Conservation (phyloP, 495 filamentous ascomycete genomes). For the Bacidia rubella region DNA sequence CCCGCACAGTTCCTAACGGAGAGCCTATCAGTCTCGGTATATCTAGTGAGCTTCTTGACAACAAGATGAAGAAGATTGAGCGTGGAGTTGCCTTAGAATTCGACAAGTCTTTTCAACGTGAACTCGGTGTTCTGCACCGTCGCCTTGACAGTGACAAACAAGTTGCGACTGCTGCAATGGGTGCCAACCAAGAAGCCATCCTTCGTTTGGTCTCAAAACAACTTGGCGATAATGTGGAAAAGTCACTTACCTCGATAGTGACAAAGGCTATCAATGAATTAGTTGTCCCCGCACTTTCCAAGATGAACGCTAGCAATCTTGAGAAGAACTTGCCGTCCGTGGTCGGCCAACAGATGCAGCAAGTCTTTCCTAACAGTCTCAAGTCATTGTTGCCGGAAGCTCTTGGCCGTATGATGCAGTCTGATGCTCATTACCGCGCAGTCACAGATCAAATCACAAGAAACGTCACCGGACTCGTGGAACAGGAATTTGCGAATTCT, state of each 20-base stretch:
- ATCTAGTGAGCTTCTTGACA: slow-evolving; percentile 30
- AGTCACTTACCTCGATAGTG: slow-evolving; percentile 59
- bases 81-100: slow-evolving; percentile 41
- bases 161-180: slow-evolving; percentile 46
- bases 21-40: slow-evolving; percentile 21
- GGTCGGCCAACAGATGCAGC: slow-evolving; percentile 34
- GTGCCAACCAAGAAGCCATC: slow-evolving; percentile 63
- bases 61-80: slow-evolving; percentile 43
- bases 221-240: slow-evolving; percentile 79
- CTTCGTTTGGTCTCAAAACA: slow-evolving; percentile 78
- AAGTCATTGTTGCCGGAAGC: slow-evolving; percentile 40
- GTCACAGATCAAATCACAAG: slow-evolving; percentile 58
- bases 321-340: slow-evolving; percentile 47
- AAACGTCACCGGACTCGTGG: slow-evolving; percentile 51
- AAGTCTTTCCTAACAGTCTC: slow-evolving; percentile 39
- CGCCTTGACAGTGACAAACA: slow-evolving; percentile 53
- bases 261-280: slow-evolving; percentile 47
- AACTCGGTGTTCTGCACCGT: slow-evolving; percentile 45
- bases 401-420: slow-evolving; percentile 49
- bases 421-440: slow-evolving; percentile 50
- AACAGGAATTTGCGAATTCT: slow-evolving; percentile 48
- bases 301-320: slow-evolving; percentile 37
- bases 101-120: slow-evolving; percentile 38
- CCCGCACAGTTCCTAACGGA: slow-evolving; percentile 6
- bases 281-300: slow-evolving; percentile 46